These are phyloP conservation scores for Leptographium radiaticola DNA, from an alignment of 2,329 filamentous ascomycete species.

Conservation along the genomic window DNA sequence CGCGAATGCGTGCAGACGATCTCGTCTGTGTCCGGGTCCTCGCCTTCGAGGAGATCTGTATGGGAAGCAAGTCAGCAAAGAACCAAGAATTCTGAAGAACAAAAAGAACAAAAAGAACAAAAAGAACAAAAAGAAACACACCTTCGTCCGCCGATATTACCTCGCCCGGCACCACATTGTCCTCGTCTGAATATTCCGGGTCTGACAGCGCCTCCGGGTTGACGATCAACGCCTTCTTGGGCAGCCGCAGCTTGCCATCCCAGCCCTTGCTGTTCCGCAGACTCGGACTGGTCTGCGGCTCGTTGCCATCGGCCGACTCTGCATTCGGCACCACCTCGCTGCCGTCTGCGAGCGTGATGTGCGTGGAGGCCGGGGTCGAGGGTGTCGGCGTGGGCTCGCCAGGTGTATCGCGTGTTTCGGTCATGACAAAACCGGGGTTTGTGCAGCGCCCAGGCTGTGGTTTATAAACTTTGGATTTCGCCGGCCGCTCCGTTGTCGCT, in stretches of 20 bases:
- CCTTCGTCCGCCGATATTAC: constrained; percentile 73
- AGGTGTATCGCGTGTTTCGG: no score
- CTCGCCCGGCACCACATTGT: constrained; percentile 56
- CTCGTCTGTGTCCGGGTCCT: constrained; percentile 52
- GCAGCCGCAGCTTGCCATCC: constrained; percentile 72
- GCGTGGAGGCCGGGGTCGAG: background rate
- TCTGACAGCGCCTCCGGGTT: constrained; percentile 79
- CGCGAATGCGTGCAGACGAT: constrained; percentile 87
- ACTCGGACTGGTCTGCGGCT: constrained; percentile 24
- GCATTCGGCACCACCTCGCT: background rate
- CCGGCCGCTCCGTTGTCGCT: no score
- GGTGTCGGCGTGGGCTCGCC: no score
- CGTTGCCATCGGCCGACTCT: background rate
- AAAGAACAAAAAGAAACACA: constrained; percentile 20
- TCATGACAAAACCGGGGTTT: no score
- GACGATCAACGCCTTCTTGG: constrained; percentile 46
- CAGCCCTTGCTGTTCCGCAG: constrained; percentile 55
- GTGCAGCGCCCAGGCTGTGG: no score
- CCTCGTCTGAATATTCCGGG: constrained; percentile 67
- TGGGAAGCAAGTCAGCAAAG: background rate
- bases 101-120: background rate
- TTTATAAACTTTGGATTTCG: no score
- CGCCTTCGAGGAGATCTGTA: constrained; percentile 46
- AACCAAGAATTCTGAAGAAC: no score
- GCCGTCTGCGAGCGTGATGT: background rate